A percentile compares a stretch with the other conserved stretches of the same genome.
These are phyloP conservation scores for Aphanomyces euteiches DNA, from an alignment of 352 stramenopile species.

Conservation along the genomic window DNA sequence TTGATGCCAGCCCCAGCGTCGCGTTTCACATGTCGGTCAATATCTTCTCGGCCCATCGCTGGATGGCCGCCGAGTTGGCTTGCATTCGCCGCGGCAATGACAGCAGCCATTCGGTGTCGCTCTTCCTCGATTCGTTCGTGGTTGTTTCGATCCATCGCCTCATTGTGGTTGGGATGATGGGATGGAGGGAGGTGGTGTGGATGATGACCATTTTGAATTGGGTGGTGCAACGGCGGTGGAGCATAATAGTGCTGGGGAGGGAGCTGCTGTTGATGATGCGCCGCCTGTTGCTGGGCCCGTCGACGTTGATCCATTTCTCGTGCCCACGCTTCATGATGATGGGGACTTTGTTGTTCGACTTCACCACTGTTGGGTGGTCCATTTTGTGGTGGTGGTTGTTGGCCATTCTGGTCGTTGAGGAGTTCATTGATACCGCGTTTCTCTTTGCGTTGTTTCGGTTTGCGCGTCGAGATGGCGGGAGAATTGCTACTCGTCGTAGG, in stretches of 20 bases:
- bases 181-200: background rate
- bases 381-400: background rate
- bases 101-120: background rate
- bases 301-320: constrained; percentile 15
- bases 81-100: background rate
- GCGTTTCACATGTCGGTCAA: background rate
- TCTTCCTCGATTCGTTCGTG: background rate
- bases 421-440: constrained; percentile 16
- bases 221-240: constrained; percentile 5
- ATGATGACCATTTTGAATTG: background rate
- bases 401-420: background rate
- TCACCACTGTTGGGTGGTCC: too few relatives aligned
- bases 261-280: constrained; percentile 6
- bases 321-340: constrained; percentile 10
- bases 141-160: background rate
- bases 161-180: background rate
- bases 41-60: background rate
- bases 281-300: background rate
- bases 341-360: background rate
- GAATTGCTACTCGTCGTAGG: background rate
- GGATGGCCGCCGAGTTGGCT: background rate
- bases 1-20: background rate
- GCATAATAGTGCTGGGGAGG: background rate
- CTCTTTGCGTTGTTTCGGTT: constrained; percentile 6
- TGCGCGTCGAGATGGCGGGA: background rate